These are phyloP conservation scores for Capsicum chinense DNA, from an alignment of 257 asterid species.

Conservation along the genomic window DNA sequence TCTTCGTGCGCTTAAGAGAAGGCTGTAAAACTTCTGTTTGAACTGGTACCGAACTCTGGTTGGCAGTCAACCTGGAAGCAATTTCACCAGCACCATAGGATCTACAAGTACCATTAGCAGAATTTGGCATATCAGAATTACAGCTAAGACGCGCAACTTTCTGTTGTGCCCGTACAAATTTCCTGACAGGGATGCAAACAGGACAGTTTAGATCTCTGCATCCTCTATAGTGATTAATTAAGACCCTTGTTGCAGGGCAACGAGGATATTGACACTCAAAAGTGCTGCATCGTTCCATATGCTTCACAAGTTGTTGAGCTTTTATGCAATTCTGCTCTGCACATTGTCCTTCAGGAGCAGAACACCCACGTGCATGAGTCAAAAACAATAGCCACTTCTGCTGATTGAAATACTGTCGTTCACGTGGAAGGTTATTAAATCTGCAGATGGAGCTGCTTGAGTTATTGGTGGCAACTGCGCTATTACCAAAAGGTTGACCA, in stretches of 20 bases:
- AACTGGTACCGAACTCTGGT: slow-evolving; percentile 43
- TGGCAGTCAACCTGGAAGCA: slow-evolving; percentile 50
- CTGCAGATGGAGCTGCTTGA: slow-evolving; percentile 44
- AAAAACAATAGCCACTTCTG: slow-evolving; percentile 83
- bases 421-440: slow-evolving; percentile 56
- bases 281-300: slow-evolving; percentile 58
- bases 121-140: slow-evolving; percentile 49
- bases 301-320: slow-evolving; percentile 75
- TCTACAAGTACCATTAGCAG: slow-evolving; percentile 54
- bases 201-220: slow-evolving; percentile 77
- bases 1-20: slow-evolving; percentile 74
- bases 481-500: slow-evolving; percentile 54
- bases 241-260: slow-evolving; percentile 58
- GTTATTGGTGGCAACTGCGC: slow-evolving; percentile 55
- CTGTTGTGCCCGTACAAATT: slow-evolving; percentile 56
- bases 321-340: slow-evolving; percentile 59
- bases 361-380: slow-evolving; percentile 89
- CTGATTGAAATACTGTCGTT: slow-evolving; percentile 65
- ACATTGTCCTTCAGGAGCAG: slow-evolving; percentile 85
- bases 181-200: slow-evolving; percentile 83
- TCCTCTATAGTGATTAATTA: slow-evolving; percentile 60
- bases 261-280: slow-evolving; percentile 63
- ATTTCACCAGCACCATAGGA: slow-evolving; percentile 56
- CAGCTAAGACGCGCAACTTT: slow-evolving; percentile 55
- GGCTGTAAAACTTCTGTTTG: slow-evolving; percentile 69